phyloP scores from a whole-genome alignment of 495 filamentous ascomycete species.

The Apodospora peruviana region DNA sequence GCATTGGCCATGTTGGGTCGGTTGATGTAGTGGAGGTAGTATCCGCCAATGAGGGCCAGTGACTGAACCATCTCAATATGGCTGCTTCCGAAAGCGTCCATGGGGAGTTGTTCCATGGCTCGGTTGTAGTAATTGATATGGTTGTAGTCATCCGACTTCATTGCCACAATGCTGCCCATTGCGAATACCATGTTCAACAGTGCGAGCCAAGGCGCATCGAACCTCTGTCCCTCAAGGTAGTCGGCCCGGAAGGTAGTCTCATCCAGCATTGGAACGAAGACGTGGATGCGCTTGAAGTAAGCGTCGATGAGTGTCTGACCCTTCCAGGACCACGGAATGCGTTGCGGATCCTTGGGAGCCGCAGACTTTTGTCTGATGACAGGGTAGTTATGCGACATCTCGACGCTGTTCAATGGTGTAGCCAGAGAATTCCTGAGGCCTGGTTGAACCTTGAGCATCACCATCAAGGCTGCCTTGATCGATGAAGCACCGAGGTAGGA shows the following conservation, averaged over 20 bases:
- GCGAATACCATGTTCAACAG: slow-evolving; percentile 78
- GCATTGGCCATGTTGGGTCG: slow-evolving; percentile 71
- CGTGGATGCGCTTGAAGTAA: slow-evolving; percentile 73
- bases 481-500: slow-evolving; percentile 81
- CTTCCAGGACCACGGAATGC: slow-evolving; percentile 53
- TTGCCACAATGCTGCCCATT: slow-evolving; percentile 67
- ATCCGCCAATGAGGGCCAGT: slow-evolving; percentile 65
- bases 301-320: slow-evolving; percentile 63
- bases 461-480: slow-evolving; percentile 73
- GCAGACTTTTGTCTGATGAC: slow-evolving; percentile 42
- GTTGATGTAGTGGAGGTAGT: slow-evolving; percentile 76
- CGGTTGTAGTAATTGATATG: slow-evolving; percentile 70
- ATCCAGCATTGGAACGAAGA: slow-evolving; percentile 71
- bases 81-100: slow-evolving; percentile 64
- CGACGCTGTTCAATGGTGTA: slow-evolving; percentile 41
- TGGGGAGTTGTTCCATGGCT: slow-evolving; percentile 60
- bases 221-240: slow-evolving; percentile 60
- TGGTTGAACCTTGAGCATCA: slow-evolving; percentile 73
- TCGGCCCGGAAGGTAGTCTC: slow-evolving; percentile 68
- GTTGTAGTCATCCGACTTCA: slow-evolving; percentile 62
- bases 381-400: slow-evolving; percentile 42
- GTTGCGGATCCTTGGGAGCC: slow-evolving; percentile 44
- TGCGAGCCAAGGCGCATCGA: slow-evolving; percentile 68
- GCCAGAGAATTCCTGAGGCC: slow-evolving; percentile 54
- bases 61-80: slow-evolving; percentile 69